phyloP scores from a whole-genome alignment of 345 rosid species.

The Rhodomyrtus tomentosa region DNA sequence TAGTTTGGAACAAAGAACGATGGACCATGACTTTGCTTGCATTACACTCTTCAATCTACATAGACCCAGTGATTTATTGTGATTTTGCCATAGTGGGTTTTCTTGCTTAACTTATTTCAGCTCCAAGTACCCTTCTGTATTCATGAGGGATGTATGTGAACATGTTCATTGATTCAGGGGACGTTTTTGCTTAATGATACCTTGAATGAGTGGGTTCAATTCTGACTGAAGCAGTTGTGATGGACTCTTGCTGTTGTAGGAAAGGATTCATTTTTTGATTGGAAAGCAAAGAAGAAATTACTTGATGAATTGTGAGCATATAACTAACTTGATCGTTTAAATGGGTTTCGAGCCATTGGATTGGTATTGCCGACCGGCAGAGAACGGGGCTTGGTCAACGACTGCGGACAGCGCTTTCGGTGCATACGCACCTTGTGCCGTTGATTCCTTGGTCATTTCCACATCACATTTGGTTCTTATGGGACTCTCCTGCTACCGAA shows the following conservation, averaged over 20 bases:
- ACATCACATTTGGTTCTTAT: slow-evolving; percentile 61
- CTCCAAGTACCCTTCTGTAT: background rate
- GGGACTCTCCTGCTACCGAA: slow-evolving; percentile 52
- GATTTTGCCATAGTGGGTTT: background rate
- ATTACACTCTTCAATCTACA: background rate
- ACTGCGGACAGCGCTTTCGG: slow-evolving; percentile 58
- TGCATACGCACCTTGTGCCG: slow-evolving; percentile 61
- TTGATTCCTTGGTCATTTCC: slow-evolving; percentile 51
- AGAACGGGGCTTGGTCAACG: slow-evolving; percentile 51
- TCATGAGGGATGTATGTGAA: background rate
- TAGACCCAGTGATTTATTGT: background rate
- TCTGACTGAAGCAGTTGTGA: background rate
- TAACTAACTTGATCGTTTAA: background rate
- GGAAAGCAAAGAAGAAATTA: background rate
- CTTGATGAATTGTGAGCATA: background rate
- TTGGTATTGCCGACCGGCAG: slow-evolving; percentile 73
- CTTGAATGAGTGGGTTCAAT: background rate
- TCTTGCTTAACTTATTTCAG: background rate
- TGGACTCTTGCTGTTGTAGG: background rate
- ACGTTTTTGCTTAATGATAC: background rate
- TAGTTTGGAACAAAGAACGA: background rate
- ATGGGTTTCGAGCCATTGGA: slow-evolving; percentile 57
- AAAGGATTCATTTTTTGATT: background rate
- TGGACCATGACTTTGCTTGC: background rate
- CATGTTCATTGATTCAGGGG: background rate